Percentiles rank a stretch among this genome's conserved stretches.
Conservation (phyloP, 2,329 filamentous ascomycete species). For the Colletotrichum sp. region DNA sequence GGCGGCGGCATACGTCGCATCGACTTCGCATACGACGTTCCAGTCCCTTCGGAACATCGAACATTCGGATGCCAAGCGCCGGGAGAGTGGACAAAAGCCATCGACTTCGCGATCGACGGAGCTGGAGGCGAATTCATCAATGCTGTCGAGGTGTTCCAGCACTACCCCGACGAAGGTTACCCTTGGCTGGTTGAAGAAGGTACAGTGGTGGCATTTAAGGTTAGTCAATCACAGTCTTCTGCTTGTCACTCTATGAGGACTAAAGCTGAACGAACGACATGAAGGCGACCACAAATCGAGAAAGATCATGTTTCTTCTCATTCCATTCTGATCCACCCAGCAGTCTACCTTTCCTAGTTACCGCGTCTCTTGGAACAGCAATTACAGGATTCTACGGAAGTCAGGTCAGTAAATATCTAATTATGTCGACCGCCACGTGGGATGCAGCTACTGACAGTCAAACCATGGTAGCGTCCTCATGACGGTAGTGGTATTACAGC, state of each 20-base stretch:
- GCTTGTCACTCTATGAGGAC: background rate
- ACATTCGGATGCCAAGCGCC: background rate
- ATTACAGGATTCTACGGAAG: background rate
- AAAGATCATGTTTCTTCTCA: background rate
- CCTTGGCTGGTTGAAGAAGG: background rate
- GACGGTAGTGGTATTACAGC: background rate
- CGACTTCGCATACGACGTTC: background rate
- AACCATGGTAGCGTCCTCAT: background rate
- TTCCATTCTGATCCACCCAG: background rate
- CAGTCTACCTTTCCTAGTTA: background rate
- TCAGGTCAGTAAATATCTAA: background rate
- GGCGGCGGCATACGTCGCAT: background rate
- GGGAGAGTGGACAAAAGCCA: background rate
- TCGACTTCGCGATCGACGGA: background rate
- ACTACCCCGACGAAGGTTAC: background rate
- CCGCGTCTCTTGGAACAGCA: background rate
- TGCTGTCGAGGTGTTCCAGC: background rate
- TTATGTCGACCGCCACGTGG: background rate
- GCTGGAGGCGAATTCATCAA: background rate
- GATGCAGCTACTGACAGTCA: background rate
- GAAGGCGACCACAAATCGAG: background rate
- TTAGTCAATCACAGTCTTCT: background rate
- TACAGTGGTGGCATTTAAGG: background rate
- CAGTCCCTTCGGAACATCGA: background rate
- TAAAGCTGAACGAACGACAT: accelerated